Conservation (phyloP, 2,329 filamentous ascomycete species). For the Phaeoacremonium minimum region DNA sequence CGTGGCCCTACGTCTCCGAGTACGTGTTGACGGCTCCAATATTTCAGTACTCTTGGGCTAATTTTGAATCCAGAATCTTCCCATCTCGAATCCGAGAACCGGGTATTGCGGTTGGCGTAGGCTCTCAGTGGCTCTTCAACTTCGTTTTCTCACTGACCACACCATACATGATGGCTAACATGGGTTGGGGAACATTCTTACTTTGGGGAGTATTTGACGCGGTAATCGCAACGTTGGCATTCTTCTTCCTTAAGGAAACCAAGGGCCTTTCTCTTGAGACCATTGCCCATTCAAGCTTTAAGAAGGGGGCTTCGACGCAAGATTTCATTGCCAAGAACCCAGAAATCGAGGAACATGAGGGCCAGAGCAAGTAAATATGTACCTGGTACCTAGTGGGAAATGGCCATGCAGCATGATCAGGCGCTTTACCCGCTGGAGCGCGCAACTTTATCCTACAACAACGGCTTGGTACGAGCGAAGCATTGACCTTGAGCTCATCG, state of each 20-base stretch:
- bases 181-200: constrained; percentile 42
- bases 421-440: too few species aligned
- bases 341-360: neutral
- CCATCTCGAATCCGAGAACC: constrained; percentile 41
- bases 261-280: constrained; percentile 65
- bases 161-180: constrained; percentile 42
- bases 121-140: constrained; percentile 44
- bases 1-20: constrained; percentile 45
- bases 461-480: too few species aligned
- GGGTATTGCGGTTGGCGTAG: constrained; percentile 38
- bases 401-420: too few species aligned
- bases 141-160: constrained; percentile 43
- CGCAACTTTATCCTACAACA: too few species aligned
- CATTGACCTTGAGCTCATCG: too few species aligned
- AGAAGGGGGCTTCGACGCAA: constrained; percentile 8
- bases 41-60: neutral
- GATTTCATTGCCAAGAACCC: constrained; percentile 8
- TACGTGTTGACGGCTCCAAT: constrained; percentile 11
- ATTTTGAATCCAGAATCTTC: constrained; percentile 31
- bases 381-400: too few species aligned
- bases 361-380: neutral
- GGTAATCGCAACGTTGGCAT: constrained; percentile 36
- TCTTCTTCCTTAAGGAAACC: constrained; percentile 61
- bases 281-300: constrained; percentile 25
- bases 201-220: constrained; percentile 41